Percentiles rank a stretch among this genome's conserved stretches.
phyloP scores from a whole-genome alignment of 495 filamentous ascomycete species.

The Durotheca rogersii region DNA sequence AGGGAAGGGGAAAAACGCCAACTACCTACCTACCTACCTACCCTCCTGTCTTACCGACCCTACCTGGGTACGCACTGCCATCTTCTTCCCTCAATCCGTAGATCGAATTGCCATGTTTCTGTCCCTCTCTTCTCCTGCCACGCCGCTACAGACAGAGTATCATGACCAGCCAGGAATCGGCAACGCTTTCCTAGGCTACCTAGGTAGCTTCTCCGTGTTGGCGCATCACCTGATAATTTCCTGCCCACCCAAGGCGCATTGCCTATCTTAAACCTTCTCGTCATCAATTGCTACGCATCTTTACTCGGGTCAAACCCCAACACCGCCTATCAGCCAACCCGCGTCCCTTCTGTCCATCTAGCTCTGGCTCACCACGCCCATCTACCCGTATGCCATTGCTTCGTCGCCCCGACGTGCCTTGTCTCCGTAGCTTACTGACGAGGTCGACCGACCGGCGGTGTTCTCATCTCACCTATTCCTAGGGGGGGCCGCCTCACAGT shows the following conservation, averaged over 20 bases:
- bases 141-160: not conserved
- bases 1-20: not conserved
- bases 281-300: not conserved
- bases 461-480: constrained; percentile 32
- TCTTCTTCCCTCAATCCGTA: not conserved
- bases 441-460: constrained; percentile 14
- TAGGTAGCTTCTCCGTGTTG: not conserved
- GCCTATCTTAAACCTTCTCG: too few species aligned
- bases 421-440: constrained; percentile 5
- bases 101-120: not conserved
- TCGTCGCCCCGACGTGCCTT: constrained; percentile 9
- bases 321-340: not conserved
- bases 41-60: too few species aligned
- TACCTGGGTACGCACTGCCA: too few species aligned
- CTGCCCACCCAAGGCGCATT: not conserved
- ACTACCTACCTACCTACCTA: too few species aligned
- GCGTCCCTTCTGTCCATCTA: not conserved
- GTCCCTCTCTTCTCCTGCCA: not conserved
- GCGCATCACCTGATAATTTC: not conserved
- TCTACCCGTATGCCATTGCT: constrained; percentile 29
- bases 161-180: not conserved
- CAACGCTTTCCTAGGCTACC: not conserved
- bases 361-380: not conserved
- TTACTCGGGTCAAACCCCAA: not conserved
- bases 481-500: constrained; percentile 10